phyloP scores from a whole-genome alignment of 2,329 filamentous ascomycete genomes.

The Intubia oerlemansii region DNA sequence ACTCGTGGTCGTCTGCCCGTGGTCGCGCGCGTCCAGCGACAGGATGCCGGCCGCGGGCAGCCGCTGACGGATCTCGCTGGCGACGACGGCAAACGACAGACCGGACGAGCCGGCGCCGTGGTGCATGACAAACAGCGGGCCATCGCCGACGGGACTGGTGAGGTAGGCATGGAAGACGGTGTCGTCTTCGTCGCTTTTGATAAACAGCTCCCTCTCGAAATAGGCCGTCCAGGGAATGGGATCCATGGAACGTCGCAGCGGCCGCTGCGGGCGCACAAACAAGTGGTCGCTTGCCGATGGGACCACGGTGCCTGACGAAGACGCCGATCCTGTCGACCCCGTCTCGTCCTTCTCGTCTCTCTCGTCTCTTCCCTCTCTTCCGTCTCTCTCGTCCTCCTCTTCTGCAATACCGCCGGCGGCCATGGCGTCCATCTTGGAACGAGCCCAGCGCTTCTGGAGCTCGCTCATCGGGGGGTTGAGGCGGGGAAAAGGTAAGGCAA shows the following conservation, averaged over 20 bases:
- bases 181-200: constrained; percentile 26
- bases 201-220: constrained; percentile 70
- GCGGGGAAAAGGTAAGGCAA: too few relatives aligned
- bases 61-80: constrained; percentile 52
- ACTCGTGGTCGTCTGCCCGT: constrained; percentile 42
- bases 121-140: constrained; percentile 78
- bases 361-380: constrained; percentile 16
- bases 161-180: constrained; percentile 72
- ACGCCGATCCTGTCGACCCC: constrained; percentile 60
- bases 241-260: constrained; percentile 27
- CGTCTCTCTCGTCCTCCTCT: constrained; percentile 25
- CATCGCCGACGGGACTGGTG: constrained; percentile 53
- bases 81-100: constrained; percentile 71
- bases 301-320: constrained; percentile 79
- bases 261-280: constrained; percentile 45
- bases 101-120: constrained; percentile 90
- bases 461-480: constrained; percentile 11
- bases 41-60: constrained; percentile 68
- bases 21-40: constrained; percentile 67
- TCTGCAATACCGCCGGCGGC: constrained; percentile 19
- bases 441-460: constrained; percentile 14
- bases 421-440: constrained; percentile 9
- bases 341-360: too few relatives aligned
- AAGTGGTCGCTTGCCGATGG: constrained; percentile 54
- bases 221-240: constrained; percentile 73